Evolutionary conservation across 371 early-diverging fungal species (phyloP), one percentile per base, ranked within the genome.

Genomic region (Circinella umbellata): DNA sequence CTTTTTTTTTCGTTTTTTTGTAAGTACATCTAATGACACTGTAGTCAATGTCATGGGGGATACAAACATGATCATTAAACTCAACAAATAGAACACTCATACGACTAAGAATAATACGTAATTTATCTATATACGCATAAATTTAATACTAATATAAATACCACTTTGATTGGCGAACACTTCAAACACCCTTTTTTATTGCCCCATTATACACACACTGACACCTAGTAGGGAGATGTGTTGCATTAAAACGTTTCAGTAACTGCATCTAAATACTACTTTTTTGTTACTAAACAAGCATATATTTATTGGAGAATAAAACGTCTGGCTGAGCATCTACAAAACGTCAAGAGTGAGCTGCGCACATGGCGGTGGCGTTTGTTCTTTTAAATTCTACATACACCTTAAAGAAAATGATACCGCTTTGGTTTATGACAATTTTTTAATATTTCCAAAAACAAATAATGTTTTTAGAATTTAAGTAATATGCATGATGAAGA

Each of bases 361-460:
- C 27, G 27, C 27, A 27, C 27, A 27, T 27, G 27, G 47, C 47
- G 3, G 47, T 47, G 47, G 15, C 47, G 47, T 9, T 47, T 9
- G 47, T 15, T 9, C 47, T 47, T 47, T 15, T 13, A n/a, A 51
- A 51, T 51, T 51, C 51, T 51, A 51, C n/a, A 51, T 51, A 51
- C n/a, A 51, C 15, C 15, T 1, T 15, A 1, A 51, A 51, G 15
- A 15, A 17, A n/a, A 15, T 51, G 51, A 51, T 51, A 15, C 5
- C 15, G 51, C 17, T 51, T 51, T 13, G 8, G 15, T 15, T 51
- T 51, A 51, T 51, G 14, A n/a, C 15, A 15, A 51, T 51, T 60
- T 61, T 61, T 61, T 61, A 61, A 61, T 61, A 61, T 61, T 11
- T 1, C 62, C 62, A 61, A 38, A 61, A 61, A 18, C 9, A 17